Conservation (phyloP, 1,284 basidiomycete genomes). For the Malassezia dermatis region DNA sequence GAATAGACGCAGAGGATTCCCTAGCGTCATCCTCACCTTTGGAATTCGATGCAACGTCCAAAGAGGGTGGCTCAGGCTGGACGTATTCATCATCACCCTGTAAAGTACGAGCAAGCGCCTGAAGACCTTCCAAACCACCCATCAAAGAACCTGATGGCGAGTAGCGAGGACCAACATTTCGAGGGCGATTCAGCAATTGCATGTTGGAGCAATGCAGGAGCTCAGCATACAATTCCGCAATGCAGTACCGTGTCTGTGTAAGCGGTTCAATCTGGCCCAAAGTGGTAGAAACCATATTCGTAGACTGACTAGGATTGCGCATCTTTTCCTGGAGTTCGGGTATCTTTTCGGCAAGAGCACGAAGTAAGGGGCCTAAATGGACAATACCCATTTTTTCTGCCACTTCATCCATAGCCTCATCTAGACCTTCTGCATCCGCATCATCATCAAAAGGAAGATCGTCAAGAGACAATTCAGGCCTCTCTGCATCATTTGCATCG, state of each 20-base stretch:
- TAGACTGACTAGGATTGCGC: slow-evolving; percentile 62
- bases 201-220: slow-evolving; percentile 96
- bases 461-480: slow-evolving; percentile 19
- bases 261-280: slow-evolving; percentile 58
- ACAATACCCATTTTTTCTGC: slow-evolving; percentile 85
- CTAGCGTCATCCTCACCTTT: not conserved
- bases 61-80: not conserved
- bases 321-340: slow-evolving; percentile 65
- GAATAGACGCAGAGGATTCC: not conserved
- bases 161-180: slow-evolving; percentile 41
- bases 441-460: slow-evolving; percentile 20
- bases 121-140: slow-evolving; percentile 47
- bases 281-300: slow-evolving; percentile 50
- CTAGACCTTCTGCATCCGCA: slow-evolving; percentile 53
- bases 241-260: slow-evolving; percentile 90
- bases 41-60: not conserved
- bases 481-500: not conserved
- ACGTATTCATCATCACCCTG: slow-evolving; percentile 33
- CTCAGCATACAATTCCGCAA: slow-evolving; percentile 93
- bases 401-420: slow-evolving; percentile 73
- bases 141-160: slow-evolving; percentile 33
- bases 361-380: slow-evolving; percentile 72
- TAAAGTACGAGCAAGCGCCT: slow-evolving; percentile 36
- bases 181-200: slow-evolving; percentile 73
- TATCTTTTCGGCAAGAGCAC: slow-evolving; percentile 64